Evolutionary conservation across 768 basidiomycete genomes (phyloP).

Genomic region (Serendipita sp.): DNA sequence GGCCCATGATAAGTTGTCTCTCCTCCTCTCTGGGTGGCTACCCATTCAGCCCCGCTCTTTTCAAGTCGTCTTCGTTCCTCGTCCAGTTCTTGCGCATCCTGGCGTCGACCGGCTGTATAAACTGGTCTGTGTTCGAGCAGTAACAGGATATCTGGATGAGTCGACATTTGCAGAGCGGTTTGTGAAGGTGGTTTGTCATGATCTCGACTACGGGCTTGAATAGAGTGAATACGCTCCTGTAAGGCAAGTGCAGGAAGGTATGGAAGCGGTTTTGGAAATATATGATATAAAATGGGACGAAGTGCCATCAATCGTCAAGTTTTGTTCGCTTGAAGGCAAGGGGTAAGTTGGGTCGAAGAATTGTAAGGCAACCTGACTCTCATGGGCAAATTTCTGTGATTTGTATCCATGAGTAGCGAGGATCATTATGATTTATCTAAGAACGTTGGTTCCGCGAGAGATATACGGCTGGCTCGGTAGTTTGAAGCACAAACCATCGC

Average conservation of each 20-base stretch:
- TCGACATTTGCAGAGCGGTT: conserved; percentile 21
- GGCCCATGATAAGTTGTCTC: conserved; percentile 96
- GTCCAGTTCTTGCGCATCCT: conserved; percentile 34
- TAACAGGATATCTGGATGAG: conserved; percentile 47
- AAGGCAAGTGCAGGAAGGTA: conserved; percentile 51
- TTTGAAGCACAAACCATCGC: too few relatives aligned
- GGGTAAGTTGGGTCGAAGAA: too few relatives aligned
- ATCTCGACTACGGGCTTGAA: conserved; percentile 43
- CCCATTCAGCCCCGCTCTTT: conserved; percentile 73
- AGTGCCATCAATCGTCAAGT: neutral
- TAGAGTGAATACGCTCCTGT: conserved; percentile 52
- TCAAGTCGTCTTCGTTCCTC: conserved; percentile 51
- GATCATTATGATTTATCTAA: too few relatives aligned
- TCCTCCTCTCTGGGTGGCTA: conserved; percentile 68
- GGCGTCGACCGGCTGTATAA: conserved; percentile 86
- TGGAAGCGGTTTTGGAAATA: conserved; percentile 61
- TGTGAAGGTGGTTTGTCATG: conserved; percentile 11
- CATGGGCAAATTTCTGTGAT: too few relatives aligned
- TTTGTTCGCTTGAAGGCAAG: too few relatives aligned
- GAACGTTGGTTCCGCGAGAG: too few relatives aligned
- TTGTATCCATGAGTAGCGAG: too few relatives aligned
- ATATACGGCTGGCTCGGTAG: too few relatives aligned
- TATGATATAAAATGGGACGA: conserved; percentile 56
- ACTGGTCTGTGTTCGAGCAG: conserved; percentile 85
- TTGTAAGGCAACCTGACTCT: too few relatives aligned